Conservation (phyloP, 805 yeast species). For the Priceomyces castillae region DNA sequence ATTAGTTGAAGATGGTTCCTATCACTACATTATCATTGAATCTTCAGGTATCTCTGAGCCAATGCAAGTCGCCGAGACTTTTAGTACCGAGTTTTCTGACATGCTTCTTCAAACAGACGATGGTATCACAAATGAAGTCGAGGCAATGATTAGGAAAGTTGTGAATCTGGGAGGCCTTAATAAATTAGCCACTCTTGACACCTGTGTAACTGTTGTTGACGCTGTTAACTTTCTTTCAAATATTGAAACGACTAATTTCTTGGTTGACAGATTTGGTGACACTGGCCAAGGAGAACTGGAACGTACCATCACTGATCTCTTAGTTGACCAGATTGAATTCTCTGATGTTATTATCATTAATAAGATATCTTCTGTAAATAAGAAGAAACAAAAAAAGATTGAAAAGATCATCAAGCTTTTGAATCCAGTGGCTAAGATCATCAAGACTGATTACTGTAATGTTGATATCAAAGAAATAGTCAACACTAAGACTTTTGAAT, state of each 20-base stretch:
- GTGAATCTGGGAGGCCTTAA: slow-evolving; percentile 40
- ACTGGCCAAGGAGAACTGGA: slow-evolving; percentile 41
- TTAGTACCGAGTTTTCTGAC: slow-evolving; percentile 41
- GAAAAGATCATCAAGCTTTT: slow-evolving; percentile 30
- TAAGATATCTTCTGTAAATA: slow-evolving; percentile 30
- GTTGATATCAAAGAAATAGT: slow-evolving; percentile 34
- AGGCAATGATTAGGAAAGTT: slow-evolving; percentile 21
- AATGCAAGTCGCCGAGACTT: slow-evolving; percentile 51
- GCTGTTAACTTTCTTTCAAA: slow-evolving; percentile 40
- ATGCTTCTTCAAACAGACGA: slow-evolving; percentile 26
- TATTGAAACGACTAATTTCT: slow-evolving; percentile 43
- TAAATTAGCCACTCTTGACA: slow-evolving; percentile 39
- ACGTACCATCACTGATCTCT: slow-evolving; percentile 43
- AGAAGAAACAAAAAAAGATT: slow-evolving; percentile 25
- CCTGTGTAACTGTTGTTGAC: slow-evolving; percentile 48
- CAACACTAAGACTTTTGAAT: slow-evolving; percentile 36
- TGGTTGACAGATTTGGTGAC: slow-evolving; percentile 40
- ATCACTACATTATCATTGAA: slow-evolving; percentile 45
- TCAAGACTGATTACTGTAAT: slow-evolving; percentile 34
- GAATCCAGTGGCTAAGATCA: slow-evolving; percentile 43
- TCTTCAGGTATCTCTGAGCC: slow-evolving; percentile 50
- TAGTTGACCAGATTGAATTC: slow-evolving; percentile 48
- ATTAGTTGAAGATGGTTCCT: slow-evolving; percentile 32
- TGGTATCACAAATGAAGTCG: slow-evolving; percentile 15
- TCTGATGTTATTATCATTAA: slow-evolving; percentile 45